Percentiles rank a stretch among this genome's conserved stretches.
Evolutionary conservation across 176 grass and related monocot genomes (phyloP).

Genomic region (Puya raimondii): DNA sequence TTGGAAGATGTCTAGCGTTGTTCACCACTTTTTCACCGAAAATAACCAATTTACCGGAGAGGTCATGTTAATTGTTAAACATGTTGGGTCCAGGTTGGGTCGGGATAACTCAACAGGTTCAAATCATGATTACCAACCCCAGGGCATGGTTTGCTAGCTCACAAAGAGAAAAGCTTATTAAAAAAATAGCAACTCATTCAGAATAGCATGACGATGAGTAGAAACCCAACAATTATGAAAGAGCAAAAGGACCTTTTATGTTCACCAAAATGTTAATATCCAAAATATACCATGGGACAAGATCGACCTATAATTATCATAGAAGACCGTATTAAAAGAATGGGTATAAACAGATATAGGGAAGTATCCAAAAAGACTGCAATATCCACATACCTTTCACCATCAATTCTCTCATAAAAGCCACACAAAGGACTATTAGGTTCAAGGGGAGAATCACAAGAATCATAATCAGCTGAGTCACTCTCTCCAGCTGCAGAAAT

Average conservation of each 20-base stretch:
- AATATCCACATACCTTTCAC: constrained; percentile 35
- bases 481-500: constrained; percentile 83
- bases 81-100: no score
- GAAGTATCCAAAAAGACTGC: constrained; percentile 15
- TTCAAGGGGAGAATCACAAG: constrained; percentile 96
- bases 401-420: constrained; percentile 19
- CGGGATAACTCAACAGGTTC: no score
- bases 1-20: no score
- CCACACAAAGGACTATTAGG: constrained; percentile 84
- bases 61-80: no score
- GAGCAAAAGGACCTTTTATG: background rate
- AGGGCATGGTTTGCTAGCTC: no score
- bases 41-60: no score
- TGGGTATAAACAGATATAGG: constrained; percentile 8
- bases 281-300: background rate
- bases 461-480: constrained; percentile 91
- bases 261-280: background rate
- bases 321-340: background rate
- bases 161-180: no score
- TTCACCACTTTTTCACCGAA: no score
- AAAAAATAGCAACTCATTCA: no score
- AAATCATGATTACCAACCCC: no score
- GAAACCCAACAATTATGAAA: no score
- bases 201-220: background rate
- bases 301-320: background rate